Evolutionary conservation across 1,139 yeast genomes (phyloP), one percentile per base, ranked within the genome.

Genomic region (Candida sp.): DNA sequence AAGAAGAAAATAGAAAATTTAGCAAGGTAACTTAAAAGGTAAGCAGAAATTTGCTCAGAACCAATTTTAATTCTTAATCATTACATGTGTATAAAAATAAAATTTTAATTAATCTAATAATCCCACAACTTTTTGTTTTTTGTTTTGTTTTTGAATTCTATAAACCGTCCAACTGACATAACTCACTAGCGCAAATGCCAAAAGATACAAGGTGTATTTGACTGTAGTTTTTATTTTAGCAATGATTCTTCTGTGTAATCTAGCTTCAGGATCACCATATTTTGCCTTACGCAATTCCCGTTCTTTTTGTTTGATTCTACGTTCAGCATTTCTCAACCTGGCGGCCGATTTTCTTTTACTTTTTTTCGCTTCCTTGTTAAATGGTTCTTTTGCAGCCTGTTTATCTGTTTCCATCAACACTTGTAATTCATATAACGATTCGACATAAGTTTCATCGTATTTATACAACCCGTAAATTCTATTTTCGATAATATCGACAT

Each of bases 401-500:
- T 43, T 55, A 50, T 60, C 66, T 43, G 51, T 60, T 49, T 55
- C 60, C 50, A 64, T 66, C 51, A 65, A 63, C 45, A 51, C 55
- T 48, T 61, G 63, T 45, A 64, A 64, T 49, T 72, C 73, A 23
- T 63, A 64, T 29, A 73, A 50, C 5, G 71, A 68, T 42, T 57
- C 63, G 36, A 73, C 69, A 49, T 53, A 64, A 3, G 53, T 39
- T 1, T 73, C 73, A 43, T 73, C 72, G 41, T 78, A 77, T 42
- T 64, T 64, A 53, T 67, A 73, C 49, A 81, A 71, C 19, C 76
- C 80, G 51, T 60, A 77, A 1, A 81, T 68, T 43, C 64, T 73
- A 60, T 73, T 77, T 52, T 72, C 83, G 58, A 74, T 58, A 12
- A 85, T 52, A 57, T 85, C 91, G 23, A 81, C 86, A 43, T 70